Base-by-base conservation (phyloP, 306 rosid species). In the Cucumis hystrix region DNA sequence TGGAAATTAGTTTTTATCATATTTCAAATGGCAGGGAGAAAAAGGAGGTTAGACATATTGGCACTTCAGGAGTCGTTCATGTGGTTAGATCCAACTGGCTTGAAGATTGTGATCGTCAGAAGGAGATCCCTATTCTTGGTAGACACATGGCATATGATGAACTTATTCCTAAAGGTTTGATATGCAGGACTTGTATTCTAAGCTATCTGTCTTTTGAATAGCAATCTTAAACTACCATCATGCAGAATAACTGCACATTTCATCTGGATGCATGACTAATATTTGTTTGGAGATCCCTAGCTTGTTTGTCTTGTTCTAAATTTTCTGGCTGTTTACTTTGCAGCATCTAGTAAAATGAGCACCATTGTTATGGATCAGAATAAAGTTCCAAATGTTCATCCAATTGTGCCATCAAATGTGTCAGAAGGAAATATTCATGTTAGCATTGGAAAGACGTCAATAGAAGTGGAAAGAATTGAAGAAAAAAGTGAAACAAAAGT, bases 21-120 rank as follows among this genome's bases (percentile, higher is more conserved):
- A 35, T 66, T 25, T 70, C n/a, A 82, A 81, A 83, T 77, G 72
- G 15, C 80, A 92, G 98, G 30, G 95, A 94, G 86, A 94, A 89
- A 87, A 90, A 88, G 80, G 97, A 94, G 80, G 81, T 90, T 79
- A 87, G 96, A 87, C 84, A 86, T 30, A 82, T 90, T 76, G 96
- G 92, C 78, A 92, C 98, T 88, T 80, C 81, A 15, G 96, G 98
- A 78, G 80, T 92, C 69, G 80, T 89, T 78, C 81, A 83, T 78
- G 96, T 90, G 78, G 98, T 94, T 70, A 91, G 82, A 83, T 78
- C 90, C 49, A 49, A 84, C 60, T 94, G 98, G 98, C 96, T 94
- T 80, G 96, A 92, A 84, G 97, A 94, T 77, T 94, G 98, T 82
- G 89, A 90, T 77, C 85, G 76, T 74, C 78, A 79, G 77, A 94